phyloP scores from a whole-genome alignment of 2,329 filamentous ascomycete genomes.

The Scedosporium aurantiacum region DNA sequence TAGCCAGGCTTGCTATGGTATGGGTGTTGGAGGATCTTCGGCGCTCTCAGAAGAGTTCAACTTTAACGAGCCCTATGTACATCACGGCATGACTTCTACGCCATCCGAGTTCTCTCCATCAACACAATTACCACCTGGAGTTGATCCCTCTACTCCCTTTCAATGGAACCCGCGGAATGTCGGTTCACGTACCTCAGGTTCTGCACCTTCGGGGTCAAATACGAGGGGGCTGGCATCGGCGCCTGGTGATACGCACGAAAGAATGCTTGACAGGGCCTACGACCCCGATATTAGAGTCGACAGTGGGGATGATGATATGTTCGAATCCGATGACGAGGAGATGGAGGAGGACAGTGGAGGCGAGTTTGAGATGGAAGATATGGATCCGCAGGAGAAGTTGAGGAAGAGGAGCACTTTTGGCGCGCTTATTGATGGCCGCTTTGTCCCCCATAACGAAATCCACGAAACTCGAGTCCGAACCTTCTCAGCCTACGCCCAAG shows the following conservation, averaged over 20 bases:
- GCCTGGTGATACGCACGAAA: not conserved
- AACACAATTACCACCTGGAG: not conserved
- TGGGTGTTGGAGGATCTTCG: slow-evolving; percentile 20
- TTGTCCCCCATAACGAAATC: slow-evolving; percentile 3
- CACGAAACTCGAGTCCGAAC: slow-evolving; percentile 31
- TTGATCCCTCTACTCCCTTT: not conserved
- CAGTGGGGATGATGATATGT: slow-evolving; percentile 8
- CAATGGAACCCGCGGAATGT: not conserved
- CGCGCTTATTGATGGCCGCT: not conserved
- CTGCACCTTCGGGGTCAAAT: not conserved
- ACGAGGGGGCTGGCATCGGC: not conserved
- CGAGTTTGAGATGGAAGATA: not conserved
- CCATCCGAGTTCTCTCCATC: not conserved
- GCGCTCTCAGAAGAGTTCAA: slow-evolving; percentile 15
- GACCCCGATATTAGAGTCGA: slow-evolving; percentile 7
- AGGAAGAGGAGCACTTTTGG: not conserved
- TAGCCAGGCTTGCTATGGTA: slow-evolving; percentile 15
- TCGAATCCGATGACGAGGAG: slow-evolving; percentile 9
- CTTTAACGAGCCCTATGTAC: slow-evolving; percentile 12
- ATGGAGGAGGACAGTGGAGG: not conserved
- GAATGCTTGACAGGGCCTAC: not conserved
- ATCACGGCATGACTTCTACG: slow-evolving; percentile 10
- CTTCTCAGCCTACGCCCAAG: slow-evolving; percentile 36
- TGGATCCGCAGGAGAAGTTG: not conserved
- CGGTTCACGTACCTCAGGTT: not conserved